Base-by-base conservation (phyloP, 2,329 filamentous ascomycete species). In the Aureobasidium zeae region DNA sequence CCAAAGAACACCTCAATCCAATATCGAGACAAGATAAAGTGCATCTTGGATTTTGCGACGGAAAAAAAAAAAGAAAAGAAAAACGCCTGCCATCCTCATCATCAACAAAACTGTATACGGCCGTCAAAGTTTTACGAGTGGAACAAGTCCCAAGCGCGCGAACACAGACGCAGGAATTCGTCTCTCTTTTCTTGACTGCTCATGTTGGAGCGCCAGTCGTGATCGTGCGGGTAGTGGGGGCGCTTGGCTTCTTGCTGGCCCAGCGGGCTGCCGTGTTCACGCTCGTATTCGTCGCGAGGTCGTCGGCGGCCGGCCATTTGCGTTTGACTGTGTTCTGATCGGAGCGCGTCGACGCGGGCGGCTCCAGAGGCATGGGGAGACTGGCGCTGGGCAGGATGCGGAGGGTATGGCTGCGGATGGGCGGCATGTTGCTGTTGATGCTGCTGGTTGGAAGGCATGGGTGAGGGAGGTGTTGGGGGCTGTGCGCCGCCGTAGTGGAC, bases 401-500 rank as follows among this genome's bases (percentile, higher is more conserved):
- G n/a, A 15, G 37, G 30, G 22, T 48, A 38, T 9, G 43, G 15
- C 19, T 46, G 46, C 12, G 48, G 12, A 25, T 42, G 28, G 9
- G 19, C 24, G 3, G 49, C 31, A 28, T 47, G 36, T 31, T 49
- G 49, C 11, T 39, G 25, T 31, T 49, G 49, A 10, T 39, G 25
- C 22, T 46, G 48, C 16, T 34, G 62, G 67, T 44, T 79, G n/a
- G 30, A 17, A 5, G 45, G 71, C 58, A 80, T 72, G 11, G 83
- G 86, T 32, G 86, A 93, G 4, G 87, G 87, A 25, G 89, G 88
- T 2, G 88, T 94, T 3, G 88, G 88, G 29, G 89, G 88, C 61
- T 94, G 89, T 58, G 93, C 86, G 34, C 87, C 86, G 28, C 84
- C 86, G 61, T 98, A 98, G 64, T 96, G 91, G 11, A 98, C 86